A percentile compares a stretch with the other conserved stretches of the same genome.
phyloP scores from a whole-genome alignment of 306 rosid genomes.

The Cotoneaster glaucophyllus region DNA sequence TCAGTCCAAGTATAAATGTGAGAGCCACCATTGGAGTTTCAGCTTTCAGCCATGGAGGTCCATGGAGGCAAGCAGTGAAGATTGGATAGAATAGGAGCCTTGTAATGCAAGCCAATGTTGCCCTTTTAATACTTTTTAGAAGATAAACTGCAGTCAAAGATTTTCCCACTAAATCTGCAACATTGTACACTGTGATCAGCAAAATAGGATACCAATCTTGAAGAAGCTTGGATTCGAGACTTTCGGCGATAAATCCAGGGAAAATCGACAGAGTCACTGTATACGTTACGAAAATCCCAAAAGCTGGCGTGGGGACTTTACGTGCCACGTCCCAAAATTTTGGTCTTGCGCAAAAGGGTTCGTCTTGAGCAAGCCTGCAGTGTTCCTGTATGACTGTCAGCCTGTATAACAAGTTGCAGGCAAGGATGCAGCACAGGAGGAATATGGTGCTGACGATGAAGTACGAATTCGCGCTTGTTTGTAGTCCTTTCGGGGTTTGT shows the following conservation, averaged over 20 bases:
- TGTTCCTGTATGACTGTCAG: constrained; percentile 67
- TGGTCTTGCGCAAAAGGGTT: constrained; percentile 33
- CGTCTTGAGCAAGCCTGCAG: constrained; percentile 32
- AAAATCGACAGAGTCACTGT: constrained; percentile 81
- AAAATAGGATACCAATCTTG: constrained; percentile 90
- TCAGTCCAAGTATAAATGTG: constrained; percentile 73
- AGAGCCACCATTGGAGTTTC: constrained; percentile 51
- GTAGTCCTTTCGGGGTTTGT: constrained; percentile 69
- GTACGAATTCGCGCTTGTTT: constrained; percentile 76
- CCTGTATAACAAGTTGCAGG: constrained; percentile 66
- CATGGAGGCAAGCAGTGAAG: constrained; percentile 70
- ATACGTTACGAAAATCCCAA: constrained; percentile 66
- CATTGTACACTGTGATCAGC: constrained; percentile 65
- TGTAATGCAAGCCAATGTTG: constrained; percentile 54
- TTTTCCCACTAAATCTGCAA: constrained; percentile 73
- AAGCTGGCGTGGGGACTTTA: constrained; percentile 51
- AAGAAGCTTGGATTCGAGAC: constrained; percentile 54
- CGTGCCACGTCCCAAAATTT: constrained; percentile 51
- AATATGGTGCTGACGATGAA: constrained; percentile 58
- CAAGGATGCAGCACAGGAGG: constrained; percentile 65
- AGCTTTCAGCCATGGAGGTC: constrained; percentile 73
- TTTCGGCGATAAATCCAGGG: constrained; percentile 86
- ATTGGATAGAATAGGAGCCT: constrained; percentile 81
- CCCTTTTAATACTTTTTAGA: constrained; percentile 40
- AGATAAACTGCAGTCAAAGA: constrained; percentile 67